Conservation (phyloP, 148 eudicot genomes). For the Euryodendron excelsum region DNA sequence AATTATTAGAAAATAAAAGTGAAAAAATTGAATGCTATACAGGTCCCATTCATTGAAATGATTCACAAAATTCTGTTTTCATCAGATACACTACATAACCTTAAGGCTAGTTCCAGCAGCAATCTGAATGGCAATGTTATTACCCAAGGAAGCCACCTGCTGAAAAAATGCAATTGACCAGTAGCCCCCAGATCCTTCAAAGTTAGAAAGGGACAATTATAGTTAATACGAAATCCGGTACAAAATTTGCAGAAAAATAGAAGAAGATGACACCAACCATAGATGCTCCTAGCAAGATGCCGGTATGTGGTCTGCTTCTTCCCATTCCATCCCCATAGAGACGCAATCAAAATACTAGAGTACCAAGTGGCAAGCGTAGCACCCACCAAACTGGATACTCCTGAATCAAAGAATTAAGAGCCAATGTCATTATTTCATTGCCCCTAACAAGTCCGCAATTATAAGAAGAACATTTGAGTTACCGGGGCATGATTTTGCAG, state of each 20-base stretch:
- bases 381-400: conserved; percentile 39
- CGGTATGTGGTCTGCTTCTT: conserved; percentile 41
- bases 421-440: background rate
- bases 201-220: conserved; percentile 8
- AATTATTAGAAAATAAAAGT: background rate
- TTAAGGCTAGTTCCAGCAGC: conserved; percentile 55
- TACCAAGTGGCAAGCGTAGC: conserved; percentile 45
- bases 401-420: conserved; percentile 17
- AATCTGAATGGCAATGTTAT: conserved; percentile 49
- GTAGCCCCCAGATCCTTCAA: conserved; percentile 45
- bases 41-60: background rate
- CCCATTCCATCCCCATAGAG: conserved; percentile 48
- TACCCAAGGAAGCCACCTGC: conserved; percentile 53
- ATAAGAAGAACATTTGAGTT: background rate
- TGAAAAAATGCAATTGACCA: conserved; percentile 49
- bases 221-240: conserved; percentile 1
- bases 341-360: conserved; percentile 42
- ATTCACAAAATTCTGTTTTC: background rate
- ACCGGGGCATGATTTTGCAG: background rate
- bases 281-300: conserved; percentile 40
- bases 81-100: conserved; percentile 21
- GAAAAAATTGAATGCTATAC: background rate
- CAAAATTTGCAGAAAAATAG: background rate
- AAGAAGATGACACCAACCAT: conserved; percentile 21
- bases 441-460: background rate